Percentiles rank a stretch among this genome's conserved stretches.
These are phyloP conservation scores for Colletotrichum eremochloae DNA, from an alignment of 2,329 filamentous ascomycete genomes.

Conservation along the genomic window DNA sequence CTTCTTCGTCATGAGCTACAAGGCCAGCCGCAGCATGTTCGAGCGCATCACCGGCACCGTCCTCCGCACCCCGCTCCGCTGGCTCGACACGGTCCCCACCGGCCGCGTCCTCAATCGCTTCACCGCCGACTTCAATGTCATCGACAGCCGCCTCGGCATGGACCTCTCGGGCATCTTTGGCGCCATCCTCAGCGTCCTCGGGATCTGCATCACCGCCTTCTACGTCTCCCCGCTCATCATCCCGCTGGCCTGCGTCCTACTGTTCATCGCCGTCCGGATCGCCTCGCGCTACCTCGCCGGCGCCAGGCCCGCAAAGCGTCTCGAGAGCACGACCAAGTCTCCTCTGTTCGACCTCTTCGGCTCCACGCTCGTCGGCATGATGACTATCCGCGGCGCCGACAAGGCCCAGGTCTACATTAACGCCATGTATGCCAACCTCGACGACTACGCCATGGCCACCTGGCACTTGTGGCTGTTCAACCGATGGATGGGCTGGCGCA, in stretches of 20 bases:
- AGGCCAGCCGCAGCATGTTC: slow-evolving; percentile 78
- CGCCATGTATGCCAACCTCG: slow-evolving; percentile 78
- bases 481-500: slow-evolving; percentile 81
- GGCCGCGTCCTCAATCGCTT: slow-evolving; percentile 84
- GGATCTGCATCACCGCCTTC: slow-evolving; percentile 75
- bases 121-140: slow-evolving; percentile 80
- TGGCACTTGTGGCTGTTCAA: slow-evolving; percentile 81
- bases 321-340: slow-evolving; percentile 82
- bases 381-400: slow-evolving; percentile 81
- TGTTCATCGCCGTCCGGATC: slow-evolving; percentile 69
- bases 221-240: slow-evolving; percentile 78
- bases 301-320: slow-evolving; percentile 80
- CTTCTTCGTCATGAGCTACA: slow-evolving; percentile 74
- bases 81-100: slow-evolving; percentile 84
- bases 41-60: slow-evolving; percentile 75
- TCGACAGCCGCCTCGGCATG: slow-evolving; percentile 76
- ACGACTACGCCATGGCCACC: slow-evolving; percentile 74
- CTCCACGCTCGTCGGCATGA: slow-evolving; percentile 77
- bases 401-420: slow-evolving; percentile 76
- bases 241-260: slow-evolving; percentile 69
- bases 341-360: slow-evolving; percentile 87
- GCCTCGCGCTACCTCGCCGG: slow-evolving; percentile 75
- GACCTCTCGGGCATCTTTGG: slow-evolving; percentile 72
- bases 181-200: slow-evolving; percentile 72
- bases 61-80: slow-evolving; percentile 79